Percentiles rank a stretch among this genome's conserved stretches.
phyloP scores from a whole-genome alignment of 495 filamentous ascomycete species.

The Jackrogersella minutella region DNA sequence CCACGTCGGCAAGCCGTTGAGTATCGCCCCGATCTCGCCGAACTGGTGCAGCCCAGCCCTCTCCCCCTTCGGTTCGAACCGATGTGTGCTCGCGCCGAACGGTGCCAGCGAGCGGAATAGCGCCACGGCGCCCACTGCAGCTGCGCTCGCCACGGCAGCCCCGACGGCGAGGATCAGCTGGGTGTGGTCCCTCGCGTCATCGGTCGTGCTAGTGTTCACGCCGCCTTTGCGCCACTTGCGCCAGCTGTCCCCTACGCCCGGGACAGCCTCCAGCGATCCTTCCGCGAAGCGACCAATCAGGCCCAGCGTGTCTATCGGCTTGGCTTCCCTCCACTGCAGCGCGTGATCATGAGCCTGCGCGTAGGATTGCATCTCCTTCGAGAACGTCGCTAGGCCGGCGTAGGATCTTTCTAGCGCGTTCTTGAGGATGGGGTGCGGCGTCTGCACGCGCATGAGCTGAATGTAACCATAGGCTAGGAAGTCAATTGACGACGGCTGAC shows the following conservation, averaged over 20 bases:
- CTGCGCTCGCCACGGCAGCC: constrained; percentile 31
- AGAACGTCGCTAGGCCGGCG: constrained; percentile 61
- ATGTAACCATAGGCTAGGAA: constrained; percentile 82
- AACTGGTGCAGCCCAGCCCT: constrained; percentile 40
- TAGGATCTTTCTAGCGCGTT: constrained; percentile 67
- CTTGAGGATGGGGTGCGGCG: constrained; percentile 75
- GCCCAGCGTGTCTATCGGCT: constrained; percentile 19
- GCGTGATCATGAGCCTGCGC: constrained; percentile 36
- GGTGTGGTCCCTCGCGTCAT: constrained; percentile 37
- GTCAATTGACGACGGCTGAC: constrained; percentile 68
- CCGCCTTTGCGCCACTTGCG: constrained; percentile 40
- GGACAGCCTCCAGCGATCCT: constrained; percentile 40
- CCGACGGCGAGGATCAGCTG: constrained; percentile 31
- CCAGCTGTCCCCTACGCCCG: constrained; percentile 41
- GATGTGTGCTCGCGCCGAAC: constrained; percentile 47
- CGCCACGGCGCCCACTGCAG: constrained; percentile 35
- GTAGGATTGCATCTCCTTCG: constrained; percentile 56
- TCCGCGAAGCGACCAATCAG: constrained; percentile 46
- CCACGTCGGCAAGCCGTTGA: constrained; percentile 34
- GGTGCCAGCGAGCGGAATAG: constrained; percentile 38
- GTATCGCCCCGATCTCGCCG: constrained; percentile 48
- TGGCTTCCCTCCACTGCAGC: constrained; percentile 30
- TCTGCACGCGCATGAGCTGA: constrained; percentile 72
- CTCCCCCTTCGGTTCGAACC: constrained; percentile 38
- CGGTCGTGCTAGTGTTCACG: constrained; percentile 32